Conservation (phyloP, 352 stramenopile genomes). For the Globisporangium recalcitrans region DNA sequence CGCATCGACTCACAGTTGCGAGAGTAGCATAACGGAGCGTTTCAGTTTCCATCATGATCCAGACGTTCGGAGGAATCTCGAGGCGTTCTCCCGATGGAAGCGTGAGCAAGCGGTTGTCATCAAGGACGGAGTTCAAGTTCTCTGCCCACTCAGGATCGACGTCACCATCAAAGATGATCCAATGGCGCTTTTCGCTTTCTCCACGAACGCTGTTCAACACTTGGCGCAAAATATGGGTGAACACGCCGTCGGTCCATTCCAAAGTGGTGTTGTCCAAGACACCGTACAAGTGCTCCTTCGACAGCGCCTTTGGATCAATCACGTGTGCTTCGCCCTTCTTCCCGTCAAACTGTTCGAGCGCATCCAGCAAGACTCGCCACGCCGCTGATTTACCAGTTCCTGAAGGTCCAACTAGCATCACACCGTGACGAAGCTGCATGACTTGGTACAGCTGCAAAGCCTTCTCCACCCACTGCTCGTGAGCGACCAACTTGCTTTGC, state of each 20-base stretch:
- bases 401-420: slow-evolving; percentile 98
- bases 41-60: slow-evolving; percentile 99
- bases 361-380: slow-evolving; percentile 91
- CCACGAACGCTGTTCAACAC: slow-evolving; percentile 97
- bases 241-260: slow-evolving; percentile 99
- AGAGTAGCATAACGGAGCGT: slow-evolving; percentile 97
- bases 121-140: slow-evolving; percentile 99
- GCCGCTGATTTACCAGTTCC: slow-evolving; percentile 97
- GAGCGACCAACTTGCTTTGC: slow-evolving; percentile 81
- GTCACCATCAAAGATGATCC: slow-evolving; percentile 99
- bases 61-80: slow-evolving; percentile 97
- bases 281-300: slow-evolving; percentile 98
- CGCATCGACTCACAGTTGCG: slow-evolving; percentile 99
- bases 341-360: slow-evolving; percentile 93
- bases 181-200: slow-evolving; percentile 95
- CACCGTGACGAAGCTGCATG: slow-evolving; percentile 95
- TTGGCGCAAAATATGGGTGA: slow-evolving; percentile 95
- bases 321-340: slow-evolving; percentile 96
- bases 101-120: slow-evolving; percentile 99
- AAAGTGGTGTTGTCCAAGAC: slow-evolving; percentile 98
- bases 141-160: slow-evolving; percentile 99
- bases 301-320: slow-evolving; percentile 99
- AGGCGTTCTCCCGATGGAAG: slow-evolving; percentile 98
- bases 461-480: slow-evolving; percentile 96
- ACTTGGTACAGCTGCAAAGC: slow-evolving; percentile 98